phyloP scores from a whole-genome alignment of 164 flowering plant genomes.

The Vitis cinerea region DNA sequence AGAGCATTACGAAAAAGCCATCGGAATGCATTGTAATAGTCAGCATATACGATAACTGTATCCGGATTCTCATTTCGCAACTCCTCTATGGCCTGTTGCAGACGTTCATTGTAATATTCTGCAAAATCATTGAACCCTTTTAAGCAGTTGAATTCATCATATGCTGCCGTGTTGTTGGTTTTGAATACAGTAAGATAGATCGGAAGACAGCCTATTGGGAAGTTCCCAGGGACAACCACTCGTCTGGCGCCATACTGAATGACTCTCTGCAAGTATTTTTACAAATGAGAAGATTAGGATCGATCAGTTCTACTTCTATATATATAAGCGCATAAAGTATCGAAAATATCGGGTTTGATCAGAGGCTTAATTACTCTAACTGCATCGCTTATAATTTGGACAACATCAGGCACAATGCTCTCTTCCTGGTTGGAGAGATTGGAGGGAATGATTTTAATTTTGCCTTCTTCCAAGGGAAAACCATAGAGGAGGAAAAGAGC shows the following conservation, averaged over 20 bases:
- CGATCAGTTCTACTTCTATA: too few relatives aligned
- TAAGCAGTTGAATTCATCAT: constrained; percentile 22
- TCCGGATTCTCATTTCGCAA: constrained; percentile 8
- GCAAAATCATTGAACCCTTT: constrained; percentile 21
- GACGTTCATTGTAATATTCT: constrained; percentile 15
- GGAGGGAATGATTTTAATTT: too few relatives aligned
- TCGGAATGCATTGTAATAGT: constrained; percentile 5
- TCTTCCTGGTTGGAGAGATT: too few relatives aligned
- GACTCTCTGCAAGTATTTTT: constrained; percentile 4
- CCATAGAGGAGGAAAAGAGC: too few relatives aligned
- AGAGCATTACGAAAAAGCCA: not conserved
- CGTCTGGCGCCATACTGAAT: constrained; percentile 17
- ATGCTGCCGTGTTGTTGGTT: constrained; percentile 12
- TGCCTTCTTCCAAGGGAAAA: too few relatives aligned
- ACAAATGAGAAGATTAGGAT: too few relatives aligned
- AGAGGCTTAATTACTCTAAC: constrained; percentile 22
- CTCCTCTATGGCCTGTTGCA: constrained; percentile 16
- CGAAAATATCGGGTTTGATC: not conserved
- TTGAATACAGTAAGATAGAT: constrained; percentile 7
- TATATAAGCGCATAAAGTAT: not conserved
- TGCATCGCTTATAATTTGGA: constrained; percentile 17
- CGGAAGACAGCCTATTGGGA: constrained; percentile 16
- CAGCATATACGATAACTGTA: constrained; percentile 9
- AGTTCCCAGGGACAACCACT: constrained; percentile 21
- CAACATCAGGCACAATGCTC: too few relatives aligned